Evolutionary conservation across 495 filamentous ascomycete genomes (phyloP).

Genomic region (Aspergillus sparsus): DNA sequence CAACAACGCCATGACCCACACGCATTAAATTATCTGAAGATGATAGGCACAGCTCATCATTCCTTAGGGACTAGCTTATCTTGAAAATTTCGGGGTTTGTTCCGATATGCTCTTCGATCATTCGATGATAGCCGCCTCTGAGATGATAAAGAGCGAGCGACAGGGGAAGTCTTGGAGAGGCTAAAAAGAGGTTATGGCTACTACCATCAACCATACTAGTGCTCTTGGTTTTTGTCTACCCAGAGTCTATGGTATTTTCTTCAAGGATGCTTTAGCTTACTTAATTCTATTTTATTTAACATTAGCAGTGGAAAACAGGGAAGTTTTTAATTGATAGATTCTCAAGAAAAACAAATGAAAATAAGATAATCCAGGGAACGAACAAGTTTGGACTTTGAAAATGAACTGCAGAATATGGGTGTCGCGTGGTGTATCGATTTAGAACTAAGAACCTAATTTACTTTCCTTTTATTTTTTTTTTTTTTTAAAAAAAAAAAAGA

Average conservation of each 20-base stretch:
- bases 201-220: not conserved
- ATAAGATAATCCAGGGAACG: slow-evolving; percentile 1
- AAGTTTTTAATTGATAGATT: not conserved
- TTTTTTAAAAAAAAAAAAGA: slow-evolving; percentile 8
- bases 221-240: not conserved
- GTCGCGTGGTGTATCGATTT: slow-evolving; percentile 9
- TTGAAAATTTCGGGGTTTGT: slow-evolving; percentile 6
- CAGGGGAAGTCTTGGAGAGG: slow-evolving; percentile 2
- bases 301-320: not conserved
- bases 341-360: not conserved
- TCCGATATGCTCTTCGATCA: slow-evolving; percentile 3
- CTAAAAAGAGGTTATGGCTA: not conserved
- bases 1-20: not conserved
- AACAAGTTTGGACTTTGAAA: slow-evolving; percentile 9
- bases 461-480: not conserved
- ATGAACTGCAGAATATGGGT: slow-evolving; percentile 1
- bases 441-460: not conserved
- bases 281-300: not conserved
- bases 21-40: not conserved
- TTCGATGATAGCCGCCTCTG: slow-evolving; percentile 10
- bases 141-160: slow-evolving; percentile 11
- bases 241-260: not conserved
- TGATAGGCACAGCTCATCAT: slow-evolving; percentile 15
- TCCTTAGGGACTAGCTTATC: slow-evolving; percentile 11
- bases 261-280: not conserved